Base-by-base conservation (phyloP, 352 stramenopile genomes). In the Pythium inflatum region DNA sequence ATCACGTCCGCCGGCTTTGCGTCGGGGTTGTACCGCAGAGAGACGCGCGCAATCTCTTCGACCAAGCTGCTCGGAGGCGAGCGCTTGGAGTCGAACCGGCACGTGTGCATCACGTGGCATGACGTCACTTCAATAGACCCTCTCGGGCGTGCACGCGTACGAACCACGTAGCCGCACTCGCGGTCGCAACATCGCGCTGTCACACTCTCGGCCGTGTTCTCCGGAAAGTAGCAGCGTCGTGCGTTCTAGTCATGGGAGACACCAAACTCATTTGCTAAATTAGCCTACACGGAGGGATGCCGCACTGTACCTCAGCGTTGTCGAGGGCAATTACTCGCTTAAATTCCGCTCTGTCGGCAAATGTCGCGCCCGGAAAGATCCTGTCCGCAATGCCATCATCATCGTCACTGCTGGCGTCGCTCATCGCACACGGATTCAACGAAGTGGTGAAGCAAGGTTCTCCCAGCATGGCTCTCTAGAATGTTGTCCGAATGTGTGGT, bases 1-100 rank as follows among this genome's bases (percentile, higher is more conserved):
- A 70, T 33, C n/a, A 64, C 53, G 34, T 64, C 63, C 2, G 16
- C 25, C 0, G 60, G 25, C 34, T 41, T 68, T 4, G 60, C 34
- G 18, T 25, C 22, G 6, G 16, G 8, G 24, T 31, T 31, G 48
- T 50, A 68, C 25, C 49, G 31, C 2, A 60, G 12, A 33, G 11
- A 9, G 13, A 53, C 48, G 1, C 48, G 22, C 1, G 60, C 60
- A 5, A 60, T 22, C 5, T 46, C 34, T 1, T 5, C 14, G 4
- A 66, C 31, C 7, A 66, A 27, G 2, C 27, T 18, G 4, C 18
- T n/a, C 2, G 11, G 2, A 31, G 30, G 36, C 2, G 25, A 13
- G 20, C 18, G 4, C 5, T 31, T 6, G 9, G 45, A 27, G 20
- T 46, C 59, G 16, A 31, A n/a, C 11, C 0, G 45, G 24, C 59